phyloP scores from a whole-genome alignment of 495 filamentous ascomycete species.

The Podospora pseudoanserina region DNA sequence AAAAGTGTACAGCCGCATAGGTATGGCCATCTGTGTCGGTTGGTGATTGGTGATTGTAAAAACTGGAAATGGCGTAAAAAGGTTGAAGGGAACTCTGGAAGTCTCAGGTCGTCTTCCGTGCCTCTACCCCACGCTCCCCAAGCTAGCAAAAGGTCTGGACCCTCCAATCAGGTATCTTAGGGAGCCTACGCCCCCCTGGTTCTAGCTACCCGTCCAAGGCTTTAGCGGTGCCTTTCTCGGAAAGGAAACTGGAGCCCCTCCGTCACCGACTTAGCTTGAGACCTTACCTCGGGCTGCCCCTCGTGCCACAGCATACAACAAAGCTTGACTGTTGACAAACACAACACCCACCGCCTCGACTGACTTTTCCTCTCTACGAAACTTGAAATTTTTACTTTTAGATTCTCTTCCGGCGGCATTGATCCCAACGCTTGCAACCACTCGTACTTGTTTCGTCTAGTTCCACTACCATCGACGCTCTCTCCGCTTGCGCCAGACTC shows the following conservation, averaged over 20 bases:
- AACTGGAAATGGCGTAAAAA: neutral
- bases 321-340: neutral
- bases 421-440: neutral
- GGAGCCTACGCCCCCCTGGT: conserved; percentile 7
- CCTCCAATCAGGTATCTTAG: conserved; percentile 3
- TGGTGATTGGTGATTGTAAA: conserved; percentile 1
- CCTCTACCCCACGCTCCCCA: too few relatives aligned
- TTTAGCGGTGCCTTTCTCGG: neutral
- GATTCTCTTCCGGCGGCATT: neutral
- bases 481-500: neutral
- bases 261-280: neutral
- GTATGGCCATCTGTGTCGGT: neutral
- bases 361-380: neutral
- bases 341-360: neutral
- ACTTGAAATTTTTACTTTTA: neutral
- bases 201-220: neutral
- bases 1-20: neutral
- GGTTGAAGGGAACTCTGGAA: neutral
- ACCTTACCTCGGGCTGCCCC: conserved; percentile 4
- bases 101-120: neutral
- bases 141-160: neutral
- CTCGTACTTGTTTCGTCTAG: neutral
- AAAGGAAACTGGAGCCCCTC: conserved; percentile 2
- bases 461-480: neutral
- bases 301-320: conserved; percentile 2